Percentiles rank a stretch among this genome's conserved stretches.
Evolutionary conservation across 345 rosid genomes (phyloP).

Genomic region (thale cress (Arabidopsis thaliana)): TAIR10.1 NC_003074.8:2894501-2895000

Average conservation of each 20-base stretch:
- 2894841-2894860: not conserved
- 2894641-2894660: constrained; percentile 4
- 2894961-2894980: not conserved
- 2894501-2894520: constrained; percentile 27
- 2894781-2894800: not conserved
- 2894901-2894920: too few relatives aligned
- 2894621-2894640: constrained; percentile 42
- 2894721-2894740: constrained; percentile 25
- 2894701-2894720: constrained; percentile 21
- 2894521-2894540: constrained; percentile 33
- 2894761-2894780: not conserved
- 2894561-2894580: not conserved
- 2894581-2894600: constrained; percentile 28
- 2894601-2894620: constrained; percentile 33
- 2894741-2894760: not conserved
- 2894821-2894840: not conserved
- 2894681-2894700: constrained; percentile 40
- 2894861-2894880: not conserved
- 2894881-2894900: not conserved
- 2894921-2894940: too few relatives aligned
- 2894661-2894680: constrained; percentile 35
- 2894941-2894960: too few relatives aligned
- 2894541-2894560: constrained; percentile 37
- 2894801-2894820: not conserved
- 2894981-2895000: constrained; percentile 15